phyloP scores from a whole-genome alignment of 257 asterid species.

The Petunia secreta region DNA sequence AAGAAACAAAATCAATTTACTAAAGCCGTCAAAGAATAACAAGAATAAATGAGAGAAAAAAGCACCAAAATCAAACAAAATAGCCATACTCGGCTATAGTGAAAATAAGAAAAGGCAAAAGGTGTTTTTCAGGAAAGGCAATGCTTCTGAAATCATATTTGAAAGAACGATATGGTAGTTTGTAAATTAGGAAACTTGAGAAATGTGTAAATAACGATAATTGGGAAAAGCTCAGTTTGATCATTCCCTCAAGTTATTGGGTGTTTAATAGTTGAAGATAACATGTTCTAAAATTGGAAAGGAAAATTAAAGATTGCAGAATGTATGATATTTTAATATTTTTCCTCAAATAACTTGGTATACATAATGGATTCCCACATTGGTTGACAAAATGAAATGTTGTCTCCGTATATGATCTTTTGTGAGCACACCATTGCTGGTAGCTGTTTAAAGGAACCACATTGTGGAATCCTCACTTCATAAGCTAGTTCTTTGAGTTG shows the following conservation, averaged over 20 bases:
- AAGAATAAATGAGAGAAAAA: not conserved
- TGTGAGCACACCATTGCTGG: no score
- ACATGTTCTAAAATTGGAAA: no score
- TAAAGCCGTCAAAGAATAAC: not conserved
- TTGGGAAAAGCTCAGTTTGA: not conserved
- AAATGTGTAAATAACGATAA: not conserved
- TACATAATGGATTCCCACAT: not conserved
- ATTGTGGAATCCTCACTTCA: conserved; percentile 9
- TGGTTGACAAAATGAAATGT: not conserved
- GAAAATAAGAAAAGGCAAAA: not conserved
- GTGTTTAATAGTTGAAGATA: not conserved
- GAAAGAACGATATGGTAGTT: not conserved
- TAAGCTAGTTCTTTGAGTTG: not conserved
- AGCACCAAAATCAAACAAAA: not conserved
- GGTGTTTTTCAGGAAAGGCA: not conserved
- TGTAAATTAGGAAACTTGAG: not conserved
- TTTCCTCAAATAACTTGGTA: not conserved
- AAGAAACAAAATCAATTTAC: not conserved
- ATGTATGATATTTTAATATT: not conserved
- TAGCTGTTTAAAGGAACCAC: no score
- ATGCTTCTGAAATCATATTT: not conserved
- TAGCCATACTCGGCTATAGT: not conserved
- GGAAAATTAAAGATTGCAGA: not conserved
- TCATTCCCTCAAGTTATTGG: not conserved
- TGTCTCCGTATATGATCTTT: conserved; percentile 11